Percentiles rank a stretch among this genome's conserved stretches.
These are phyloP conservation scores for Brettanomyces custersianus DNA, from an alignment of 805 yeast species.

Conservation along the genomic window DNA sequence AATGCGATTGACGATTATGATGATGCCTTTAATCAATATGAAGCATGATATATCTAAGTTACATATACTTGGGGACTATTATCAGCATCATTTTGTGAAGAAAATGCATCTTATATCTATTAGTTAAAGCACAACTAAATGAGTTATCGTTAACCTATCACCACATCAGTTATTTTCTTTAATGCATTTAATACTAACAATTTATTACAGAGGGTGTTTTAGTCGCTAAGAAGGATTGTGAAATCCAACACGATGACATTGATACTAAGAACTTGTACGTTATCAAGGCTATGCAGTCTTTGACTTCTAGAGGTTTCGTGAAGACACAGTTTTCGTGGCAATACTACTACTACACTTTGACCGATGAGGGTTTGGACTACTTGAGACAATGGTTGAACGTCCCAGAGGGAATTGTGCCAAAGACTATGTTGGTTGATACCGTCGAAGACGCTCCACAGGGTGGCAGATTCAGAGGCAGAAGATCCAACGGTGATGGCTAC, in stretches of 20 bases:
- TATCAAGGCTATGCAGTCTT: conserved; percentile 98
- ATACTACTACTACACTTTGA: conserved; percentile 99
- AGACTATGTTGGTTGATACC: conserved; percentile 92
- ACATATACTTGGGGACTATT: too few relatives aligned
- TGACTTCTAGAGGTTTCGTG: conserved; percentile 97
- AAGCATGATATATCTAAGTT: too few relatives aligned
- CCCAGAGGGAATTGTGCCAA: conserved; percentile 98
- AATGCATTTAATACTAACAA: conserved; percentile 5
- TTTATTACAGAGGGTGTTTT: conserved; percentile 87
- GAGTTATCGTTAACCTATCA: too few relatives aligned
- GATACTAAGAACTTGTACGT: conserved; percentile 96
- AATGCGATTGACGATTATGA: too few relatives aligned
- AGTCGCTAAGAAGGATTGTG: conserved; percentile 99
- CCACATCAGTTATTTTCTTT: too few relatives aligned
- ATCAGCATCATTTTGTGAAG: too few relatives aligned
- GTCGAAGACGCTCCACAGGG: conserved; percentile 62
- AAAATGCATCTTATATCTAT: too few relatives aligned
- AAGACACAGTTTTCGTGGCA: conserved; percentile 99
- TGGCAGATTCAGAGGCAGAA: conserved; percentile 44
- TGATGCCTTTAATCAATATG: too few relatives aligned
- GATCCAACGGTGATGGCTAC: conserved; percentile 44
- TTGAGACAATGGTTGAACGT: conserved; percentile 96
- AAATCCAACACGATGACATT: conserved; percentile 95
- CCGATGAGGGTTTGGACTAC: conserved; percentile 99
- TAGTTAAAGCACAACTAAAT: too few relatives aligned